Evolutionary conservation across 768 basidiomycete genomes (phyloP).

Genomic region (Boletellus emodensis): DNA sequence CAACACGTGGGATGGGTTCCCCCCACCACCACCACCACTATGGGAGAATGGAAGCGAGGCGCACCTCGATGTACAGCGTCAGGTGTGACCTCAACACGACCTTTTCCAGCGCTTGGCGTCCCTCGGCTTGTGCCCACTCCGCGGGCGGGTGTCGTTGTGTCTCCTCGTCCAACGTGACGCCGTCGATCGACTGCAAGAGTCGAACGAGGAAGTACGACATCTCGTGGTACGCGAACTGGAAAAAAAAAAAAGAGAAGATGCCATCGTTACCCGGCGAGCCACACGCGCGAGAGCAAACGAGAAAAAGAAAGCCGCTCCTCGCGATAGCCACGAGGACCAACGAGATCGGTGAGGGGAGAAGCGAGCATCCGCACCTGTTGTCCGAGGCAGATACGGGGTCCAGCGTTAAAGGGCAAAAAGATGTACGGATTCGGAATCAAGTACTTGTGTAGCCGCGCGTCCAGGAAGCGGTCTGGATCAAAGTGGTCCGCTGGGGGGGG

Average conservation of each 20-base stretch:
- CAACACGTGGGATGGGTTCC: no score
- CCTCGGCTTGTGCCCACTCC: constrained; percentile 30
- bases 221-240: constrained; percentile 53
- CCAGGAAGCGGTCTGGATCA: constrained; percentile 65
- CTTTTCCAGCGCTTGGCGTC: constrained; percentile 40
- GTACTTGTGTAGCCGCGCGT: constrained; percentile 50
- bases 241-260: no score
- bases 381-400: constrained; percentile 61
- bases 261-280: background rate
- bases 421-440: constrained; percentile 61
- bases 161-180: constrained; percentile 36
- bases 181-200: constrained; percentile 46
- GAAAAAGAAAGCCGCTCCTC: no score
- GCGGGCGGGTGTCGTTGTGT: constrained; percentile 33
- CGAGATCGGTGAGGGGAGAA: no score
- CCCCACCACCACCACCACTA: no score
- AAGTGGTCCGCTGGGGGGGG: constrained; percentile 34
- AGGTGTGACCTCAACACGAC: constrained; percentile 37
- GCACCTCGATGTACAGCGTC: constrained; percentile 41
- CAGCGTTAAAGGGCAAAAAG: constrained; percentile 66
- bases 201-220: constrained; percentile 52
- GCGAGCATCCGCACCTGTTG: constrained; percentile 33
- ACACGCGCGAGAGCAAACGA: no score
- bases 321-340: no score
- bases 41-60: constrained; percentile 3